Evolutionary conservation across 225 moss, liverwort and hornwort genomes (phyloP), one percentile per base, ranked within the genome.

Genomic region (Pleurozium schreberi): DNA sequence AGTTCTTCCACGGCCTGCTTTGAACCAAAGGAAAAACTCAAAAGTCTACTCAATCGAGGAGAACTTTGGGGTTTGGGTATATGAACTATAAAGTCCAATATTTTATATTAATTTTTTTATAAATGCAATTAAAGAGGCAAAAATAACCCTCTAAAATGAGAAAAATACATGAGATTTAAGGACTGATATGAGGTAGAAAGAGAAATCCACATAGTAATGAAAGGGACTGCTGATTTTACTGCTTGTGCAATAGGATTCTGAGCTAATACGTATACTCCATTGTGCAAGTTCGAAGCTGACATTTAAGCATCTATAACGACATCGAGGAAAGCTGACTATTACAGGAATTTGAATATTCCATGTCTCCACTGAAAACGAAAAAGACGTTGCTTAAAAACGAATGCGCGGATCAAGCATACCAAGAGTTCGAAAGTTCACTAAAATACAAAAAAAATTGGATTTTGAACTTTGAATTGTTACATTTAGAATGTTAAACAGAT

Each of bases 371-470:
- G n/a, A 57, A 63, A 55, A 76, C 49, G 49, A 80, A 36, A 58
- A 78, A 18, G 57, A 47, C 11, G 10, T 42, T 61, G 53, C 42
- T 61, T 38, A n/a, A 47, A 43, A 88, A 50, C n/a, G 50, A 50
- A 65, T 68, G n/a, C 27, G 60, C 40, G 40, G 84, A 81, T 87
- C 71, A 83, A 67, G 52, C 90, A 80, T 93, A 96, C 98, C 98
- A 76, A 98, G 91, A 87, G 98, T 96, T 50, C 95, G 96, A 89
- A n/a, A n/a, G n/a, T n/a, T n/a, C n/a, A n/a, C n/a, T n/a, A n/a
- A n/a, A n/a, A n/a, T n/a, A n/a, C n/a, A n/a, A n/a, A n/a, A n/a
- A n/a, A n/a, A n/a, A n/a, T n/a, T n/a, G n/a, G n/a, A n/a, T n/a
- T n/a, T n/a, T n/a, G n/a, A n/a, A n/a, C n/a, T n/a, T n/a, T n/a